Percentiles rank a stretch among this genome's conserved stretches.
These are phyloP conservation scores for Colletotrichum musicola DNA, from an alignment of 2,329 filamentous ascomycete species.

Conservation along the genomic window DNA sequence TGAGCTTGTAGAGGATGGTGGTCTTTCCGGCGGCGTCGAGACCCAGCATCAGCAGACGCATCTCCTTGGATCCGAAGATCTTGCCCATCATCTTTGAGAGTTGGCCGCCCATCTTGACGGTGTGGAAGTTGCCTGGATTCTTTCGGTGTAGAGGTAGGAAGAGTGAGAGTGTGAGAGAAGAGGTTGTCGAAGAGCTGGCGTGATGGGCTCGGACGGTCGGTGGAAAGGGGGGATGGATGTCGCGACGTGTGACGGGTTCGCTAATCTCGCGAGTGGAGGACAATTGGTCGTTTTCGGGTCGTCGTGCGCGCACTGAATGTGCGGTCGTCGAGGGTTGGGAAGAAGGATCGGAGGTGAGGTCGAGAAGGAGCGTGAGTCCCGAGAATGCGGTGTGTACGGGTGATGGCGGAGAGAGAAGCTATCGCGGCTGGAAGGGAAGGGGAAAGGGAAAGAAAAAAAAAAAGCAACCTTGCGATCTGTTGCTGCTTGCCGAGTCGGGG, in stretches of 20 bases:
- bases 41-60: constrained; percentile 98
- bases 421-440: constrained; percentile 2
- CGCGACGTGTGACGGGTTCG: constrained; percentile 22
- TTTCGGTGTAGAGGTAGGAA: constrained; percentile 19
- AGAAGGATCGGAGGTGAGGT: neutral
- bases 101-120: constrained; percentile 84
- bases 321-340: constrained; percentile 9
- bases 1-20: constrained; percentile 98
- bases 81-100: constrained; percentile 98
- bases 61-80: constrained; percentile 99
- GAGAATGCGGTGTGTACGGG: constrained; percentile 6
- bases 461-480: constrained; percentile 32
- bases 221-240: constrained; percentile 22
- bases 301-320: constrained; percentile 18
- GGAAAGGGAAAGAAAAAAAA: neutral
- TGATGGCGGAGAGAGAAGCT: constrained; percentile 17
- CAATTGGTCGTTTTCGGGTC: neutral
- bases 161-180: neutral
- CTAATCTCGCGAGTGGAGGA: neutral
- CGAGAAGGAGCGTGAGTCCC: constrained; percentile 16
- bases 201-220: constrained; percentile 10
- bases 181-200: constrained; percentile 3
- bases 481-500: constrained; percentile 32
- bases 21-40: constrained; percentile 99
- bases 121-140: constrained; percentile 13